Evolutionary conservation across 331 rosid species (phyloP), one percentile per base, ranked within the genome.

Genomic region (Spiraea crenata): DNA sequence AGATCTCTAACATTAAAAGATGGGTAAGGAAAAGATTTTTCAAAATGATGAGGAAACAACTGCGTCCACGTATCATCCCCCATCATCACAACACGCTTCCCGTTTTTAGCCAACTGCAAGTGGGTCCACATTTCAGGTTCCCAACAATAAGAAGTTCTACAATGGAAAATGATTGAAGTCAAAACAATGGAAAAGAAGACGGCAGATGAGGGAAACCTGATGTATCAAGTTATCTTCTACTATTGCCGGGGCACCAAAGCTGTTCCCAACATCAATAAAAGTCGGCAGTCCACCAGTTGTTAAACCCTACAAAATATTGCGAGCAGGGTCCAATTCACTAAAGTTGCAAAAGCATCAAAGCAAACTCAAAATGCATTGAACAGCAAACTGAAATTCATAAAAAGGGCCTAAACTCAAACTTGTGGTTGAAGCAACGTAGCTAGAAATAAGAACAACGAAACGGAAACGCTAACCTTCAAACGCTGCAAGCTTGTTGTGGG

Each of bases 401-500:
- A 67, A 67, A 25, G 31, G 44, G n/a, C 47, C 34, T 60, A 34
- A 47, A 34, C 60, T 48, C 34, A 65, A 63, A 3, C 10, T 10
- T 41, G 56, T 9, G 38, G 17, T 37, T 35, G 44, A 16, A 17
- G 34, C 58, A 48, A 2, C 14, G 45, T 16, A 35, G 17, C 37
- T 19, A n/a, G n/a, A n/a, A n/a, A n/a, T n/a, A 17, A 12, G 49
- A 39, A 69, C 8, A 67, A 34, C 5, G 11, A 25, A 64, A 46
- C 8, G 0, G 73, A 4, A 19, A 41, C 71, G 16, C 45, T 46
- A 44, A 91, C 99, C 96, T 95, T 95, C 90, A 93, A 85, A 56
- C 99, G 96, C 82, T 91, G 96, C 90, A 89, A 85, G 83, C 97
- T 95, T 0, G 99, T 95, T n/a, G 97, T 95, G 15, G 97, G 99